Evolutionary conservation across 1,284 basidiomycete genomes (phyloP).

Genomic region (Fomitopsis schrenkii): DNA sequence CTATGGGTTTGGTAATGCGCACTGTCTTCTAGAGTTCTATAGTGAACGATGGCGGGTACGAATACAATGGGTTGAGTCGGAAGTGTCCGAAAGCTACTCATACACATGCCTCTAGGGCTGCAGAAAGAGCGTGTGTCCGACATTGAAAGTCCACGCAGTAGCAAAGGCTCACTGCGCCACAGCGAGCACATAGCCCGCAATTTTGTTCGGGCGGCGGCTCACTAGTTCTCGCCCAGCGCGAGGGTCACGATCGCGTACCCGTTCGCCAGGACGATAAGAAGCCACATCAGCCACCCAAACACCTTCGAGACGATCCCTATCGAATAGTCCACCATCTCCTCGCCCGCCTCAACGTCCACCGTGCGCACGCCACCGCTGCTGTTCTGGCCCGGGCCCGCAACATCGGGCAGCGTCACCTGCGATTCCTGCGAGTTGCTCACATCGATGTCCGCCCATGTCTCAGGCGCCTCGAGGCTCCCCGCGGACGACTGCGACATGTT

Average conservation of each 20-base stretch:
- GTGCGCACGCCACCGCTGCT: background rate
- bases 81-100: background rate
- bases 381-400: background rate
- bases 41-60: background rate
- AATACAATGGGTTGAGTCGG: background rate
- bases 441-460: background rate
- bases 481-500: background rate
- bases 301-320: constrained; percentile 50
- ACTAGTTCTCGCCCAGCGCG: constrained; percentile 27
- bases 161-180: too few relatives aligned
- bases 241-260: constrained; percentile 57
- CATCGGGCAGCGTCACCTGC: constrained; percentile 3
- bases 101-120: background rate
- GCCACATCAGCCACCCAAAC: constrained; percentile 59
- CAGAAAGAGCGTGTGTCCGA: background rate
- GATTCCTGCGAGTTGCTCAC: background rate
- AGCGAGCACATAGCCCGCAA: too few relatives aligned
- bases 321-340: constrained; percentile 53
- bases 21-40: background rate
- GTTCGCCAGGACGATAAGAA: constrained; percentile 68
- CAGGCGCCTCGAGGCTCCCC: background rate
- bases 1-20: too few relatives aligned
- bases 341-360: constrained; percentile 12
- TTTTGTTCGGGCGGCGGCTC: background rate
- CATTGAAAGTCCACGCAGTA: background rate